Evolutionary conservation across 2,329 filamentous ascomycete species (phyloP), one percentile per base, ranked within the genome.

Genomic region (Fusarium piperis): DNA sequence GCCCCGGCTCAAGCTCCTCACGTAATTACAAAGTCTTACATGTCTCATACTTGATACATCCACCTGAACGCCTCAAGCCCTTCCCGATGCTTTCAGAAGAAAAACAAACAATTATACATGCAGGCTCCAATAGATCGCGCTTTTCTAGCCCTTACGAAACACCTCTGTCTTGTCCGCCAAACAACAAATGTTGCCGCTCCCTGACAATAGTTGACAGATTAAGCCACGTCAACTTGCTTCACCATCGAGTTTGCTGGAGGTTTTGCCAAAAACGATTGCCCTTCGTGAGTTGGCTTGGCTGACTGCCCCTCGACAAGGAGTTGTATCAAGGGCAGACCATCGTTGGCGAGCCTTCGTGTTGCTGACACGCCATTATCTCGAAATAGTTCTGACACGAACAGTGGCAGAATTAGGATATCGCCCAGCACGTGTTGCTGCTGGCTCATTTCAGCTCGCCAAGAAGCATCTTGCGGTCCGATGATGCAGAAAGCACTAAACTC

Each of bases 391-490:
- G 38, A 12, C 62, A 64, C 56, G 46, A 57, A 62, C 41, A 51
- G 23, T 23, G 53, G 33, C 55, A 62, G 53, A 33, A 69, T 67
- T 59, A 51, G 39, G 65, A 69, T 74, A 11, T 57, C 7, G 57
- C 46, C 46, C 58, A 88, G 90, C 87, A 86, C 51, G 16, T 18
- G 28, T 46, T 26, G 23, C 18, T 23, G 12, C 18, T 23, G 12
- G 11, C 92, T 85, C 78, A 82, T 71, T 81, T 81, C 67, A 97
- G 84, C 83, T 97, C 94, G 65, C 94, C 94, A 7, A 97, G 86
- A 72, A 97, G 86, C 78, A 97, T 87, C 46, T 89, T 95, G 56
- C 93, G 90, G 83, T 97, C 94, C n/a, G 94, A 96, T 10, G 94
- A 97, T 30, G 91, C 94, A 62, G 94, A 96, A 46, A 97, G 88